phyloP scores from a whole-genome alignment of 257 asterid species.

The Rubia yunnanensis region DNA sequence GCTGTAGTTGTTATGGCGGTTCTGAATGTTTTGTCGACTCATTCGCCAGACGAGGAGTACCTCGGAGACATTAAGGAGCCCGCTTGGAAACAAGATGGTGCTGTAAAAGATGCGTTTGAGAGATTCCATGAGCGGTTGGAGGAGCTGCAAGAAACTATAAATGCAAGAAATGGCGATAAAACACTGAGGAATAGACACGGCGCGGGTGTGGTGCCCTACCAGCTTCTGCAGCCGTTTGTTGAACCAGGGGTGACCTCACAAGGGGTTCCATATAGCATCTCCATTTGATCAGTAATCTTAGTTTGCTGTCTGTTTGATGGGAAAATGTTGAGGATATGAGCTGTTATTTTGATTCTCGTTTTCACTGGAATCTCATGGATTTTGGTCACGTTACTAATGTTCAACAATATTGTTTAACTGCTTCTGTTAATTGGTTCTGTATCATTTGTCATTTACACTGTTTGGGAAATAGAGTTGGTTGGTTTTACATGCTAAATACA shows the following conservation, averaged over 20 bases:
- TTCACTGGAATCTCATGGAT: too few species aligned
- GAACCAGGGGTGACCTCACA: constrained; percentile 58
- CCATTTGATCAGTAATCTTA: constrained; percentile 31
- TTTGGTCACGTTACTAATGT: too few species aligned
- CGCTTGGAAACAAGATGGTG: constrained; percentile 31
- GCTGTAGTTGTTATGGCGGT: constrained; percentile 44
- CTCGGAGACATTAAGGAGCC: constrained; percentile 36
- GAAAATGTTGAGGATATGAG: background rate
- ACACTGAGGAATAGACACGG: constrained; percentile 44
- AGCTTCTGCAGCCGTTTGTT: constrained; percentile 64
- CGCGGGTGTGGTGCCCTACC: constrained; percentile 71
- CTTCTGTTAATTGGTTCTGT: too few species aligned
- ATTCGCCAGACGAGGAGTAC: constrained; percentile 85
- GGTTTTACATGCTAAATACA: too few species aligned
- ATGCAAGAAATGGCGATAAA: constrained; percentile 37
- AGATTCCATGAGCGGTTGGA: constrained; percentile 35
- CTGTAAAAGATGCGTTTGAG: constrained; percentile 40
- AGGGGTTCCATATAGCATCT: constrained; percentile 79
- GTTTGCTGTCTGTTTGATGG: background rate
- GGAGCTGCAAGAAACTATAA: constrained; percentile 62
- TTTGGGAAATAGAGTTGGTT: too few species aligned
- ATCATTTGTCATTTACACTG: too few species aligned
- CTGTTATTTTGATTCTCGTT: too few species aligned
- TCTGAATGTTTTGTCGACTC: constrained; percentile 56
- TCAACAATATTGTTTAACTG: too few species aligned